These are phyloP conservation scores for Chamaecrista fasciculata DNA, from an alignment of 306 rosid species.

Conservation along the genomic window DNA sequence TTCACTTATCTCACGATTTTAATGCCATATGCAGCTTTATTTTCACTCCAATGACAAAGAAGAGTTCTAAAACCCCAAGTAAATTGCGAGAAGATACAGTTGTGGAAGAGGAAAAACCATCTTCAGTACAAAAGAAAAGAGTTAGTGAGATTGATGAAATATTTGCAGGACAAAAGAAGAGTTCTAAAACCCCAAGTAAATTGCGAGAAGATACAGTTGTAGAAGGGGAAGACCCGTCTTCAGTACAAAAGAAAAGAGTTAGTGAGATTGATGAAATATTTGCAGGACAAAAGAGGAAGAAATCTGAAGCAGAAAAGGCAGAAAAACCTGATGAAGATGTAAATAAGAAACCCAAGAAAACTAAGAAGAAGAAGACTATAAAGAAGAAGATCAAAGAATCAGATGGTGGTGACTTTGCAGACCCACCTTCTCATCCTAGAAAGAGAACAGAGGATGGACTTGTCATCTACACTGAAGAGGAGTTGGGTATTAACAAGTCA, in stretches of 20 bases:
- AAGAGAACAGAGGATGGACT: conserved; percentile 63
- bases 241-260: conserved; percentile 26
- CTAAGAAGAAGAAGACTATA: conserved; percentile 38
- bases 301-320: conserved; percentile 16
- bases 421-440: conserved; percentile 38
- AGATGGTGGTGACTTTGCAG: conserved; percentile 36
- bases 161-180: conserved; percentile 48
- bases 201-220: conserved; percentile 27
- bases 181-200: conserved; percentile 26
- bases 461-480: conserved; percentile 63
- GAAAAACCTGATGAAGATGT: conserved; percentile 29
- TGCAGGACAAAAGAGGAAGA: conserved; percentile 62
- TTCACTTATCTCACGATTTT: background rate
- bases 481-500: conserved; percentile 49
- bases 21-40: conserved; percentile 32
- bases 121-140: conserved; percentile 32
- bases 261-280: conserved; percentile 80
- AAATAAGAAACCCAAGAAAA: conserved; percentile 26
- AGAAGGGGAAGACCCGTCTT: conserved; percentile 40
- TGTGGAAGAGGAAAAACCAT: conserved; percentile 38
- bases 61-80: conserved; percentile 28
- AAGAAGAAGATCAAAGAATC: conserved; percentile 29
- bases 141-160: conserved; percentile 70
- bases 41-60: conserved; percentile 35
- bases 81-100: conserved; percentile 29